Evolutionary conservation across 345 rosid species (phyloP).

Genomic region (Atalantia buxifolia): DNA sequence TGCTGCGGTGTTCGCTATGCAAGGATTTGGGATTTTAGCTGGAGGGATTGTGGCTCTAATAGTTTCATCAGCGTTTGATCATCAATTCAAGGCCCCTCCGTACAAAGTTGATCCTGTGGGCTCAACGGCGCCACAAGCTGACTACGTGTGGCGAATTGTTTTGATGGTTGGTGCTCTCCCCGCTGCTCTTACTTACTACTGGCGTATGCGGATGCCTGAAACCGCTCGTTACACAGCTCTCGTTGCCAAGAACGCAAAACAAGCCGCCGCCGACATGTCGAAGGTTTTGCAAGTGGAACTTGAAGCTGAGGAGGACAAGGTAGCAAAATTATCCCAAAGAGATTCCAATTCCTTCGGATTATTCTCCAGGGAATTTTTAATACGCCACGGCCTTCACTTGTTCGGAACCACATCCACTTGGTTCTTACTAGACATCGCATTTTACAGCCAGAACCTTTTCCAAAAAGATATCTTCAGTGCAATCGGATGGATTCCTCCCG

Average conservation of each 20-base stretch:
- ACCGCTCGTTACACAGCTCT: conserved; percentile 81
- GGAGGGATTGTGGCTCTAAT: conserved; percentile 54
- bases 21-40: conserved; percentile 67
- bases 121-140: conserved; percentile 62
- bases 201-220: conserved; percentile 80
- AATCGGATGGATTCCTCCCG: conserved; percentile 71
- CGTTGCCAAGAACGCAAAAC: conserved; percentile 55
- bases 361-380: conserved; percentile 40
- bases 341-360: conserved; percentile 45
- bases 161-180: conserved; percentile 74
- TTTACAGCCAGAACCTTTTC: conserved; percentile 69
- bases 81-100: conserved; percentile 35
- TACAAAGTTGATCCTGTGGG: conserved; percentile 28
- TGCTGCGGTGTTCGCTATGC: conserved; percentile 80
- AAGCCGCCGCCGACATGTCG: conserved; percentile 69
- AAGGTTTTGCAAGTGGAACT: conserved; percentile 65
- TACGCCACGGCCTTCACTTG: conserved; percentile 55
- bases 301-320: conserved; percentile 47
- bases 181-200: conserved; percentile 60
- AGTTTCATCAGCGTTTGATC: conserved; percentile 37
- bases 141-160: conserved; percentile 63
- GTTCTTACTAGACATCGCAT: conserved; percentile 75
- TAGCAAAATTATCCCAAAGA: conserved; percentile 5
- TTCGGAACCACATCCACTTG: conserved; percentile 61
- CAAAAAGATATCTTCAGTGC: conserved; percentile 73